A percentile compares a stretch with the other conserved stretches of the same genome.
These are phyloP conservation scores for Podila minutissima DNA, from an alignment of 192 early-diverging fungal genomes.

Conservation along the genomic window DNA sequence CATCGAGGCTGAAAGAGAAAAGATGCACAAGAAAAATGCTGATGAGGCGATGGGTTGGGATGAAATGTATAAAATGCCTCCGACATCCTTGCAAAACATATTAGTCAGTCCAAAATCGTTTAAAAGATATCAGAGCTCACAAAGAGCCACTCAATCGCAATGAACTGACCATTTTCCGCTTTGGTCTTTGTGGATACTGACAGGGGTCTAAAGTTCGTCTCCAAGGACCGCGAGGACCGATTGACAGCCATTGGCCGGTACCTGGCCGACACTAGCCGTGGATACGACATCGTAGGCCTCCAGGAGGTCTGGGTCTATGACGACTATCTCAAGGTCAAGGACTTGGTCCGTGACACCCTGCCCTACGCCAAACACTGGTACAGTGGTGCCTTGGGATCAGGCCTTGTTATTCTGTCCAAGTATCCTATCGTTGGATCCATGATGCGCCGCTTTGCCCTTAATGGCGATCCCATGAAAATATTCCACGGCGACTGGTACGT, in stretches of 20 bases:
- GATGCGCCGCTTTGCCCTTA: conserved; percentile 54
- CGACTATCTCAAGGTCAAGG: conserved; percentile 12
- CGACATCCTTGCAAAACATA: no score
- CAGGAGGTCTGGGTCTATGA: conserved; percentile 35
- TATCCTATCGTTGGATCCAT: conserved; percentile 54
- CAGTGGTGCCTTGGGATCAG: conserved; percentile 17
- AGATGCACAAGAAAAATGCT: no score
- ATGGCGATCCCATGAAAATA: conserved; percentile 58
- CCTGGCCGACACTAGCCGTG: conserved; percentile 19
- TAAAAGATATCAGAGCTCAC: no score
- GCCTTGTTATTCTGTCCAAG: conserved; percentile 49
- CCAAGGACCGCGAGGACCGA: conserved; percentile 56
- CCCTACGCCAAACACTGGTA: conserved; percentile 27
- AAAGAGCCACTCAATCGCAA: no score
- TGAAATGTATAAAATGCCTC: no score
- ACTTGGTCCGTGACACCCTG: conserved; percentile 6
- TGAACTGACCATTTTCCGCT: no score
- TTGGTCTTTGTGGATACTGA: no score
- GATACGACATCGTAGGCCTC: conserved; percentile 42
- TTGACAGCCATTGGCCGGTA: conserved; percentile 60
- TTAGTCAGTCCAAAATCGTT: no score
- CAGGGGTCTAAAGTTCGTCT: conserved; percentile 41
- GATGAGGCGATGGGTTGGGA: no score
- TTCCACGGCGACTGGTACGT: conserved; percentile 66
- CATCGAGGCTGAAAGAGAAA: no score